Conservation (phyloP, 176 grass and related monocot species). For the Ananas comosus region DNA sequence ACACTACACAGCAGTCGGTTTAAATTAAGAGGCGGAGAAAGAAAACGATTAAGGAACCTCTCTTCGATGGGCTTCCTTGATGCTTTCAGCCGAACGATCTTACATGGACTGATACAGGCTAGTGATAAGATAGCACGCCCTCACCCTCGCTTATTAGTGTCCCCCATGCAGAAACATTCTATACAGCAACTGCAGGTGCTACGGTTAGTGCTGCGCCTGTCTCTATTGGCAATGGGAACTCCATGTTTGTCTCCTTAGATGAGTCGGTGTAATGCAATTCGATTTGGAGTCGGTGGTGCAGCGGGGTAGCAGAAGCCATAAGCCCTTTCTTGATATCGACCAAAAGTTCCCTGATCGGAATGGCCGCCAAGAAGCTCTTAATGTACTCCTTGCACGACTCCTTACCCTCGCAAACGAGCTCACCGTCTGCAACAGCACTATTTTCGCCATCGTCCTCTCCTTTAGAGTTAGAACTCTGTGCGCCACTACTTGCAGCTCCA, state of each 20-base stretch:
- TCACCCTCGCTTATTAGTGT: neutral
- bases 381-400: constrained; percentile 92
- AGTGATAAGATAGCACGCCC: neutral
- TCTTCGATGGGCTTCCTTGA: neutral
- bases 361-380: constrained; percentile 89
- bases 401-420: constrained; percentile 56
- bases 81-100: neutral
- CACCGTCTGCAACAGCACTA: constrained; percentile 18
- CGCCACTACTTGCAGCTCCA: constrained; percentile 6
- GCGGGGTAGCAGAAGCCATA: constrained; percentile 33
- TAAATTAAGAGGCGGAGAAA: neutral
- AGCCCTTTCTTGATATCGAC: constrained; percentile 87
- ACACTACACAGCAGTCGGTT: neutral
- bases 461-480: constrained; percentile 8
- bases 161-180: neutral
- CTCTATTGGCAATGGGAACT: constrained; percentile 4
- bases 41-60: neutral
- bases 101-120: neutral
- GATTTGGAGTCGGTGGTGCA: constrained; percentile 87
- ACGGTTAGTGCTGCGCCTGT: neutral
- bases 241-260: constrained; percentile 1
- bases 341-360: constrained; percentile 80
- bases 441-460: constrained; percentile 23
- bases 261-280: constrained; percentile 79
- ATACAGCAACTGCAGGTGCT: neutral